These are phyloP conservation scores for Botryotinia narcissicola DNA, from an alignment of 2,329 filamentous ascomycete species.

Conservation along the genomic window DNA sequence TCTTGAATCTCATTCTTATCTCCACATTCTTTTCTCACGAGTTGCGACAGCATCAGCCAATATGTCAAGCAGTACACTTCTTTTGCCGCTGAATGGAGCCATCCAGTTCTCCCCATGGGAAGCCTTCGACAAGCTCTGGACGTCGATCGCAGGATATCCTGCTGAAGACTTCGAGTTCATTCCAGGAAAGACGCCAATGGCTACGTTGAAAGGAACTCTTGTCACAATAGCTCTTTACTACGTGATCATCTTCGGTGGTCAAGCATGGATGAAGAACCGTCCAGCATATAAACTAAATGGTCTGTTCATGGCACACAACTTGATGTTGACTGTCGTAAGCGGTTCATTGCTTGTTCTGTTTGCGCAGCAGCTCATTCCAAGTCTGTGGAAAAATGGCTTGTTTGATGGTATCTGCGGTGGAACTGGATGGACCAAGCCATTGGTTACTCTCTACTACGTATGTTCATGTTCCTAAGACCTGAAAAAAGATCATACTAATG, in stretches of 20 bases:
- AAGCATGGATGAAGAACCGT: conserved; percentile 85
- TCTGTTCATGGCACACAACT: conserved; percentile 94
- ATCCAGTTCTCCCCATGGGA: conserved; percentile 60
- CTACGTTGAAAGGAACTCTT: conserved; percentile 78
- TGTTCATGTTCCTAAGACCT: conserved; percentile 41
- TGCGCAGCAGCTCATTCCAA: conserved; percentile 85
- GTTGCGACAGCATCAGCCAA: conserved; percentile 1
- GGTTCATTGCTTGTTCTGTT: conserved; percentile 77
- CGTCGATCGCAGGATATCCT: conserved; percentile 73
- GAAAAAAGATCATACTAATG: conserved; percentile 38
- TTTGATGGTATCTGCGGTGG: conserved; percentile 85
- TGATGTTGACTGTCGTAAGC: conserved; percentile 85
- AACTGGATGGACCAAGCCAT: conserved; percentile 91
- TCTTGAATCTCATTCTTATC: not conserved
- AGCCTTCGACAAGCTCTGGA: conserved; percentile 85
- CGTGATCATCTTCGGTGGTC: conserved; percentile 85
- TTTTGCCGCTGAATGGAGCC: conserved; percentile 20
- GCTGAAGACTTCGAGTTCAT: conserved; percentile 83
- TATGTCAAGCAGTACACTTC: conserved; percentile 26
- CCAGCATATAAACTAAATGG: conserved; percentile 82
- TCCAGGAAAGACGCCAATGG: conserved; percentile 80
- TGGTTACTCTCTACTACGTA: conserved; percentile 96
- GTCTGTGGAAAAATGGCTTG: conserved; percentile 72
- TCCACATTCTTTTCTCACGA: not conserved
- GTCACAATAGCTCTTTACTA: conserved; percentile 87